These are phyloP conservation scores for Cladobotryum protrusum DNA, from an alignment of 2,329 filamentous ascomycete species.

Conservation along the genomic window DNA sequence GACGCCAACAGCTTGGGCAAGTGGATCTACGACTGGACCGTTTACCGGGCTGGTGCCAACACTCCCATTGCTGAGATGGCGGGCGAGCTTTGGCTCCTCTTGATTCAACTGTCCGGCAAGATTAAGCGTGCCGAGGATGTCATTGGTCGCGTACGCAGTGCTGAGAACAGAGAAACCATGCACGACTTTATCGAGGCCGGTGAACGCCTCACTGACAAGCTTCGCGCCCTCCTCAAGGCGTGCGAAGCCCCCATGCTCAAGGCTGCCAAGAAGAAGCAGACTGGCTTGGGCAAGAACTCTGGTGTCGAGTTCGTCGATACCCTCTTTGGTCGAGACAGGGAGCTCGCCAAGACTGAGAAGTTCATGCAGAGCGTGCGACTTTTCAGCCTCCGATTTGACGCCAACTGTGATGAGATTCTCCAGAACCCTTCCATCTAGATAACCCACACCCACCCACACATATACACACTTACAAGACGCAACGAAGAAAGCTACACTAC, in stretches of 20 bases:
- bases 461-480: too few relatives aligned
- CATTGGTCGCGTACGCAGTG: conserved; percentile 62
- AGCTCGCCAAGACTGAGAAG: conserved; percentile 83
- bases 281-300: conserved; percentile 75
- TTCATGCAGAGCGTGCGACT: conserved; percentile 83
- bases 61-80: conserved; percentile 86
- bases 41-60: conserved; percentile 76
- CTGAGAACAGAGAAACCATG: conserved; percentile 71
- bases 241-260: conserved; percentile 96
- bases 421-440: conserved; percentile 49
- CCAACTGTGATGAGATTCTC: conserved; percentile 90
- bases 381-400: conserved; percentile 92
- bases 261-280: conserved; percentile 67
- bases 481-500: too few relatives aligned
- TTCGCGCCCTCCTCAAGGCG: conserved; percentile 78
- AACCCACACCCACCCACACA: neutral
- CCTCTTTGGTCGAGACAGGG: conserved; percentile 85
- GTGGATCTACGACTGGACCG: conserved; percentile 99
- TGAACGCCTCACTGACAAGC: conserved; percentile 77
- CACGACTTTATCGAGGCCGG: conserved; percentile 88
- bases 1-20: conserved; percentile 96
- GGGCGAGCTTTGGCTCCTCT: conserved; percentile 87
- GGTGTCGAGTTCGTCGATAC: conserved; percentile 94
- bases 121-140: conserved; percentile 83
- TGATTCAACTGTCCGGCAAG: conserved; percentile 91